A percentile compares a stretch with the other conserved stretches of the same genome.
These are phyloP conservation scores for Guadua angustifolia DNA, from an alignment of 176 grass and related monocot species.

Conservation along the genomic window DNA sequence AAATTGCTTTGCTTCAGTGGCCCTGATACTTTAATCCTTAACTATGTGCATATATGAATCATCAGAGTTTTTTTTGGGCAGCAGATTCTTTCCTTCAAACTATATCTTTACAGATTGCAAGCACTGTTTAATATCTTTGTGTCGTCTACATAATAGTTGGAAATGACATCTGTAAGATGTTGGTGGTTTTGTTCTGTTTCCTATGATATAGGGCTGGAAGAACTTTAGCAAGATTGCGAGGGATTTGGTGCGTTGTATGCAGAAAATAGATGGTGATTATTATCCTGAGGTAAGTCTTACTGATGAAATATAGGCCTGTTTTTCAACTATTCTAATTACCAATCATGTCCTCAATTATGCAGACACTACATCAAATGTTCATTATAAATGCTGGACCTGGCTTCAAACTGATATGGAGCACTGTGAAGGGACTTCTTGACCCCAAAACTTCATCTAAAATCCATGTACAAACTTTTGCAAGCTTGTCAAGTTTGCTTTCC, in stretches of 20 bases:
- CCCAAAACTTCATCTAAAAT: constrained; percentile 98
- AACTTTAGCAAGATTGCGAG: constrained; percentile 97
- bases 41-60: constrained; percentile 15
- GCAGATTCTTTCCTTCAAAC: neutral
- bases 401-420: constrained; percentile 95
- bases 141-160: constrained; percentile 19
- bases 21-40: constrained; percentile 26
- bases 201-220: constrained; percentile 72
- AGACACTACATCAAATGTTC: constrained; percentile 99
- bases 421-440: constrained; percentile 91
- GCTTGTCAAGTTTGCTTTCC: constrained; percentile 14
- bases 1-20: constrained; percentile 20
- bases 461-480: constrained; percentile 66
- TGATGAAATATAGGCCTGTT: constrained; percentile 21
- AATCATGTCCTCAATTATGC: constrained; percentile 45
- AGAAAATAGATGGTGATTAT: constrained; percentile 96
- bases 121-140: constrained; percentile 34
- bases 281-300: constrained; percentile 83
- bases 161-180: neutral
- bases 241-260: constrained; percentile 85
- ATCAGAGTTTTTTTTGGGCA: constrained; percentile 4
- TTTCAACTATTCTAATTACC: constrained; percentile 26
- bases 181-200: neutral
- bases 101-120: neutral
- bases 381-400: constrained; percentile 97